phyloP scores from a whole-genome alignment of 768 basidiomycete species.

The Gloeostereum incarnatum region DNA sequence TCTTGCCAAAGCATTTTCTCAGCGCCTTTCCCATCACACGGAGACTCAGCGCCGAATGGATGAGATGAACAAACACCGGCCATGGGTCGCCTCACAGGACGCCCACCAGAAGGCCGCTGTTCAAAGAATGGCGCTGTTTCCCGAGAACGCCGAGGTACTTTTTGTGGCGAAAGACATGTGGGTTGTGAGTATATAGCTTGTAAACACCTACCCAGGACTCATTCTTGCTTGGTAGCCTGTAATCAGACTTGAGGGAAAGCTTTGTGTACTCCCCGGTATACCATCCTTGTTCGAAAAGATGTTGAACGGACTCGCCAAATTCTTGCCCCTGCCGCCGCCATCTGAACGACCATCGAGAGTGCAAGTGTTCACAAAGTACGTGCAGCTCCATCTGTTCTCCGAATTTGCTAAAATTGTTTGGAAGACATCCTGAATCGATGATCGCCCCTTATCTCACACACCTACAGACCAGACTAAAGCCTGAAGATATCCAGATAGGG shows the following conservation, averaged over 20 bases:
- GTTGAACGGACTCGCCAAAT: constrained; percentile 61
- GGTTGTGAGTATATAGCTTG: constrained; percentile 49
- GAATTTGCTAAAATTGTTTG: not conserved
- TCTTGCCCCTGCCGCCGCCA: constrained; percentile 71
- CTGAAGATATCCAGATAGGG: constrained; percentile 75
- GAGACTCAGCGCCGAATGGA: constrained; percentile 75
- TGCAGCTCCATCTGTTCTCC: constrained; percentile 2
- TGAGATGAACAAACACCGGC: constrained; percentile 44
- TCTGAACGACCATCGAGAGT: constrained; percentile 67
- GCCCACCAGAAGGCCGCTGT: constrained; percentile 70
- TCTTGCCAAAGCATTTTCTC: constrained; percentile 77
- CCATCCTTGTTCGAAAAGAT: constrained; percentile 79
- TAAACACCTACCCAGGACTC: not conserved
- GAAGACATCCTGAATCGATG: constrained; percentile 68
- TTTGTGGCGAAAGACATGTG: constrained; percentile 76
- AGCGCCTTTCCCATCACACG: constrained; percentile 58
- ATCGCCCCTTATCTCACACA: constrained; percentile 77
- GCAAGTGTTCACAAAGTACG: constrained; percentile 77
- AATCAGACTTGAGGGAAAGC: constrained; percentile 73
- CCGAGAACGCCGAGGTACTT: constrained; percentile 66
- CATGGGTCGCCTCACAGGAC: constrained; percentile 52
- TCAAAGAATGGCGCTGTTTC: constrained; percentile 87
- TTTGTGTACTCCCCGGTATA: constrained; percentile 90
- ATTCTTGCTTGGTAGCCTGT: constrained; percentile 50
- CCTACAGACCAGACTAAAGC: constrained; percentile 63